Evolutionary conservation across 2,329 filamentous ascomycete genomes (phyloP), one percentile per base, ranked within the genome.

Genomic region (Calonectria fujianensis): DNA sequence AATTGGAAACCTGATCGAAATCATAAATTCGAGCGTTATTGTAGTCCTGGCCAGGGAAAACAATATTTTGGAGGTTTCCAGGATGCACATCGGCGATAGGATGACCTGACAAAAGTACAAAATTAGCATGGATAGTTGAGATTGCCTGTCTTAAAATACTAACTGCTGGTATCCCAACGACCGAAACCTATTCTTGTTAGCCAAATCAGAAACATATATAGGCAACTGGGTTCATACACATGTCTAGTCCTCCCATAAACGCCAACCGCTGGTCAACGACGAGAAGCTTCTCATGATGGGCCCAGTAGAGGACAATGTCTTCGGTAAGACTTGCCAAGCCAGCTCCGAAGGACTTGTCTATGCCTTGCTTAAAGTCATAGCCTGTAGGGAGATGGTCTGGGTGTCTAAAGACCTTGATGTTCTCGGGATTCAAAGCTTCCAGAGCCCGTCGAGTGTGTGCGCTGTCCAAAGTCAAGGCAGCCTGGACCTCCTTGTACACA

Each of bases 11-110:
- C 79, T 95, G 92, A 59, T 92, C 89, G 83, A 97, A 96, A 84
- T 97, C 96, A 82, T 94, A 94, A 41, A 97, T 92, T 67, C 93
- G 90, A 31, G 95, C 95, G 79, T 98, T 98, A 86, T 98, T 98
- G 87, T 95, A 98, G 81, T 98, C 96, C 82, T 98, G 96, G 1
- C 96, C 96, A 0, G 95, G 95, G 84, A 96, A 98, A 14, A 98
- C 85, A 54, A 95, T 95, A 32, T 91, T 87, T 73, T 95, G 91
- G 31, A 97, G 83, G 83, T 98, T 91, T 4, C 91, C 91, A 0
- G 95, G 95, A 82, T 98, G 96, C 18, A 93, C 93, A 84, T 97
- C 95, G 5, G 95, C 91, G 76, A 98, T 95, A 1, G 94, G 91
- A 83, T 98, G 96, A 73, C 85, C 88, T 70, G 18, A 20, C 9